A percentile compares a stretch with the other conserved stretches of the same genome.
Evolutionary conservation across 2,329 filamentous ascomycete species (phyloP).

Genomic region (Neurospora sp.): DNA sequence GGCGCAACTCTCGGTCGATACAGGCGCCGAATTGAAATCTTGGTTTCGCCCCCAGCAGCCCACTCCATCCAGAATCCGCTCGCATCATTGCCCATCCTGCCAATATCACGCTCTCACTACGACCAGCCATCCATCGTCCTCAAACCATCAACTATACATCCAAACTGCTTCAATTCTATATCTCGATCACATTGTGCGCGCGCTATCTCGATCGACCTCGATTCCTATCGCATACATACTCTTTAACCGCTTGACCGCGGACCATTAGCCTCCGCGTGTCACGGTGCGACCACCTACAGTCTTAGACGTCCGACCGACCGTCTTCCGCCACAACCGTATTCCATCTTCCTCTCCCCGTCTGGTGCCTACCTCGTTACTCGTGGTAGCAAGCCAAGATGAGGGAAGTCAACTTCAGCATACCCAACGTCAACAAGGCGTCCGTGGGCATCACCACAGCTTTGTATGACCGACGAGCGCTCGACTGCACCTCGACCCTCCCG

Average conservation of each 20-base stretch:
- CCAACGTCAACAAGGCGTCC: constrained; percentile 98
- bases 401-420: constrained; percentile 99
- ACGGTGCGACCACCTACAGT: background rate
- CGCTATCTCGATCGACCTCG: background rate
- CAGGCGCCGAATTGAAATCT: background rate
- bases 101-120: background rate
- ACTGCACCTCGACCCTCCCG: constrained; percentile 94
- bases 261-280: background rate
- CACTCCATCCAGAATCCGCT: background rate
- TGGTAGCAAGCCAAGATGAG: constrained; percentile 60
- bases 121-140: background rate
- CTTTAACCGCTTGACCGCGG: background rate
- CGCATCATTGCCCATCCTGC: background rate
- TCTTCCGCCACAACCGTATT: background rate
- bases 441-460: constrained; percentile 91
- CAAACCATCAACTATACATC: background rate
- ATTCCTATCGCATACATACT: background rate
- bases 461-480: constrained; percentile 92
- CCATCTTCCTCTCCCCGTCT: constrained; percentile 13
- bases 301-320: background rate
- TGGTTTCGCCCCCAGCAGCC: background rate
- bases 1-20: background rate
- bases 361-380: constrained; percentile 18
- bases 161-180: background rate
- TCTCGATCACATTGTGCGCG: background rate